Evolutionary conservation across 1,284 basidiomycete genomes (phyloP).

Genomic region (Abortiporus biennis): DNA sequence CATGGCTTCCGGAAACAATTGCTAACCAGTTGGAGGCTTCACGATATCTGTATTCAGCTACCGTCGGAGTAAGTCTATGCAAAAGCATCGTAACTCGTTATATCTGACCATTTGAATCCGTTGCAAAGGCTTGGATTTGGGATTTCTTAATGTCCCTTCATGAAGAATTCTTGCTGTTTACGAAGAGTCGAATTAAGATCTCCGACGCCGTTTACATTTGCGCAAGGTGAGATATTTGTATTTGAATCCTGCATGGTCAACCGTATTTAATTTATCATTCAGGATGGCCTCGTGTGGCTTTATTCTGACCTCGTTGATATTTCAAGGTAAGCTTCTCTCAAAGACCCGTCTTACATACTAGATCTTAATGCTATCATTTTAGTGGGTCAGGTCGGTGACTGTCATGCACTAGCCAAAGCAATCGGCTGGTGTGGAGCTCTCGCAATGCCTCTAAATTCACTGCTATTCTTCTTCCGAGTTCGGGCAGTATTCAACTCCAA

Average conservation of each 20-base stretch:
- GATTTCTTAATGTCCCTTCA: conserved; percentile 7
- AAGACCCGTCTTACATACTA: not conserved
- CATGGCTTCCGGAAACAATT: conserved; percentile 12
- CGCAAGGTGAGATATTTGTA: conserved; percentile 8
- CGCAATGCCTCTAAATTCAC: conserved; percentile 4
- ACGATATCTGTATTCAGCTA: conserved; percentile 11
- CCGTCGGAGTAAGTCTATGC: conserved; percentile 7
- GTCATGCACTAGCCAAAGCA: conserved; percentile 2
- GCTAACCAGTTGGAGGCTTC: conserved; percentile 12
- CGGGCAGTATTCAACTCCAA: conserved; percentile 5
- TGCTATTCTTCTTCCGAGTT: conserved; percentile 8
- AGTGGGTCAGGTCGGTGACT: conserved; percentile 4
- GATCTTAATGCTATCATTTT: too few relatives aligned
- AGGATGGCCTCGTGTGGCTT: conserved; percentile 5
- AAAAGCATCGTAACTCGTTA: not conserved
- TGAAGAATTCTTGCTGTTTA: conserved; percentile 5
- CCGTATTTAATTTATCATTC: too few relatives aligned
- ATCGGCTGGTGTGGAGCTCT: conserved; percentile 2
- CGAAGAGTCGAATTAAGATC: not conserved
- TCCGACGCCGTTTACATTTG: conserved; percentile 10
- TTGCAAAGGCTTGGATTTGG: conserved; percentile 7
- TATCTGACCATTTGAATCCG: not conserved
- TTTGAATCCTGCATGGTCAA: not conserved
- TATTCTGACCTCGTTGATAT: conserved; percentile 7
- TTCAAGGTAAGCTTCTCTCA: conserved; percentile 5